Percentiles rank a stretch among this genome's conserved stretches.
Evolutionary conservation across 2,329 filamentous ascomycete species (phyloP).

Genomic region (Nothophaeocryptopus gaeumannii): DNA sequence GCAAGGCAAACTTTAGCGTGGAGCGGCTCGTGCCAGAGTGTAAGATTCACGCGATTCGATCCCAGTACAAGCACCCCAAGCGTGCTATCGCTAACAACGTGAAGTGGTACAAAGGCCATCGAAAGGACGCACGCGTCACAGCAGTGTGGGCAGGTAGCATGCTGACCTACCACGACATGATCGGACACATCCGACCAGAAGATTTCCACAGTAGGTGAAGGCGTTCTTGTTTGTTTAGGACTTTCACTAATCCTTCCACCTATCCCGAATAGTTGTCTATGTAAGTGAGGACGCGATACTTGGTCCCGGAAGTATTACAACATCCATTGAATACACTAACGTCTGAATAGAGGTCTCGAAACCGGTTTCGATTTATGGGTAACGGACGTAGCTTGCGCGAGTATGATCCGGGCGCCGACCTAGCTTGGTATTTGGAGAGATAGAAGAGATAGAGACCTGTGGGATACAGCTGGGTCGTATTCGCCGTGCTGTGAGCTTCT

Average conservation of each 20-base stretch:
- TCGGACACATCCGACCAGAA: slow-evolving; percentile 44
- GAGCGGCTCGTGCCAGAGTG: slow-evolving; percentile 31
- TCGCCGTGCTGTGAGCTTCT: no score
- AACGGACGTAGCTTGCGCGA: slow-evolving; percentile 45
- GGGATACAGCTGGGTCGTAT: not conserved
- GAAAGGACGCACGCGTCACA: slow-evolving; percentile 32
- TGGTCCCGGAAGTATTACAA: no score
- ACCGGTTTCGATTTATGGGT: slow-evolving; percentile 49
- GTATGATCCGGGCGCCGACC: slow-evolving; percentile 27
- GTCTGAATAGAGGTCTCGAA: slow-evolving; percentile 40
- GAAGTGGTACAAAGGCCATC: slow-evolving; percentile 31
- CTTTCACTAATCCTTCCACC: no score
- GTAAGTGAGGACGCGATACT: no score
- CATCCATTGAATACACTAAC: no score
- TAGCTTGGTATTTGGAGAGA: slow-evolving; percentile 27
- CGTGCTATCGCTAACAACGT: not conserved
- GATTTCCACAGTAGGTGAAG: slow-evolving; percentile 44
- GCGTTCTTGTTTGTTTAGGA: no score
- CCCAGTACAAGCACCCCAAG: not conserved
- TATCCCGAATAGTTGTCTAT: no score
- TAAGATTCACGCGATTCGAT: slow-evolving; percentile 4
- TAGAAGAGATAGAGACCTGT: slow-evolving; percentile 1
- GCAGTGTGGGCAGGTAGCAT: slow-evolving; percentile 33
- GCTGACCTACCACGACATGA: slow-evolving; percentile 31
- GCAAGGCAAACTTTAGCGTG: slow-evolving; percentile 29